Evolutionary conservation across 2,329 filamentous ascomycete genomes (phyloP).

Genomic region (Talaromyces rugulosus): DNA sequence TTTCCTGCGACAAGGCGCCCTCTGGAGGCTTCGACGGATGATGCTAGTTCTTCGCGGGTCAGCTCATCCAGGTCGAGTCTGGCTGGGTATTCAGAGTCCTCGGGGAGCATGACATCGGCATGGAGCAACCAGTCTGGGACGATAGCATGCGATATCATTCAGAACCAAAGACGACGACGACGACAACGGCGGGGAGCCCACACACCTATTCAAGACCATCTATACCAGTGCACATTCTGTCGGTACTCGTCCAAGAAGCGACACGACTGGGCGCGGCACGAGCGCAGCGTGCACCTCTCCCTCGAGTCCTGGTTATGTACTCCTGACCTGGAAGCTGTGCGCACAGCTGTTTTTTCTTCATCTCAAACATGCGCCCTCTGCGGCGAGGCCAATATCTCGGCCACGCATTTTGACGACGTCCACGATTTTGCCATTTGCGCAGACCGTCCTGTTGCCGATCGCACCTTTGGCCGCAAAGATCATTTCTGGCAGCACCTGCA

Average conservation of each 20-base stretch:
- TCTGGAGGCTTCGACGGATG: conserved; percentile 23
- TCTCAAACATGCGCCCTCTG: conserved; percentile 46
- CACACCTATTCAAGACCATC: conserved; percentile 9
- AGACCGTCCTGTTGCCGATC: conserved; percentile 44
- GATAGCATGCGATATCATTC: conserved; percentile 10
- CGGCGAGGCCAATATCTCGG: conserved; percentile 33
- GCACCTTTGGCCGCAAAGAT: conserved; percentile 57
- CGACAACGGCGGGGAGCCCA: conserved; percentile 11
- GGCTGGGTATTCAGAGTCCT: conserved; percentile 27
- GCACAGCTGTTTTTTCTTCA: conserved; percentile 7
- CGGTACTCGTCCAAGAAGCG: conserved; percentile 46
- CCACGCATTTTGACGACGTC: conserved; percentile 43
- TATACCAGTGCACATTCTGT: conserved; percentile 49
- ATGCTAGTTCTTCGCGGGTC: conserved; percentile 22
- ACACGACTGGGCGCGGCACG: conserved; percentile 49
- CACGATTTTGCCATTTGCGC: conserved; percentile 54
- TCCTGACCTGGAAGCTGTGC: conserved; percentile 18
- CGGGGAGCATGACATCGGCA: conserved; percentile 27
- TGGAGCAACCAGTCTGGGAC: conserved; percentile 30
- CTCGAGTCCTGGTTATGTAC: conserved; percentile 41
- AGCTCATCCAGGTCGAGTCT: conserved; percentile 28
- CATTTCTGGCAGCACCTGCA: conserved; percentile 55
- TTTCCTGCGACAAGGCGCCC: conserved; percentile 5
- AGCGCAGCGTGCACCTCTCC: conserved; percentile 47
- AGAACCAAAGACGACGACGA: conserved; percentile 8